A percentile compares a stretch with the other conserved stretches of the same genome.
These are phyloP conservation scores for Rickenella mellea DNA, from an alignment of 768 basidiomycete genomes.

Conservation along the genomic window DNA sequence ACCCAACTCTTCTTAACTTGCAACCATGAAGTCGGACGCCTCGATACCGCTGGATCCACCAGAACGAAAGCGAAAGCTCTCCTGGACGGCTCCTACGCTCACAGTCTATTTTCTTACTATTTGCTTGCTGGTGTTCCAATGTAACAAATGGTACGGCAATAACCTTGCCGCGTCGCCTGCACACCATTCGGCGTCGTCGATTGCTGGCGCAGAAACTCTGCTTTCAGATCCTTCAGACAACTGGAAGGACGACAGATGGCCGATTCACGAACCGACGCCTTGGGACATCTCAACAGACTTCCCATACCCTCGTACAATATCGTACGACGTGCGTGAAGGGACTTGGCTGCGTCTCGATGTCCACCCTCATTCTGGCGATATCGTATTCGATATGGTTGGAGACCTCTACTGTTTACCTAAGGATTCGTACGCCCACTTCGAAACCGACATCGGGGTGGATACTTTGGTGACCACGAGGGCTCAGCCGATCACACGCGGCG, in stretches of 20 bases:
- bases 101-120: no score
- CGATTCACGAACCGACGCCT: slow-evolving; percentile 37
- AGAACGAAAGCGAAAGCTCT: no score
- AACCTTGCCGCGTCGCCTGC: no score
- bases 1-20: slow-evolving; percentile 13
- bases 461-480: slow-evolving; percentile 26
- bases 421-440: slow-evolving; percentile 20
- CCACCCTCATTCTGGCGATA: slow-evolving; percentile 57
- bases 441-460: slow-evolving; percentile 17
- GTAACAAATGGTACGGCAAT: no score
- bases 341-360: slow-evolving; percentile 73
- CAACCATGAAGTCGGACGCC: slow-evolving; percentile 10
- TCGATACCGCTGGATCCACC: no score
- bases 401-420: slow-evolving; percentile 65
- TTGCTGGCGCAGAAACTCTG: neutral
- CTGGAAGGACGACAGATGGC: slow-evolving; percentile 51
- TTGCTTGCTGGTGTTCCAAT: no score
- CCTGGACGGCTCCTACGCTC: no score
- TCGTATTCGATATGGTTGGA: slow-evolving; percentile 68
- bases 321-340: slow-evolving; percentile 63
- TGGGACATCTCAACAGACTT: slow-evolving; percentile 78
- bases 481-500: slow-evolving; percentile 49
- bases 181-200: no score
- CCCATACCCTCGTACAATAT: slow-evolving; percentile 52
- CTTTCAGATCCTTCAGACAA: slow-evolving; percentile 31